Percentiles rank a stretch among this genome's conserved stretches.
Conservation (phyloP, 2,329 filamentous ascomycete species). For the Trichothecium sympodiale region DNA sequence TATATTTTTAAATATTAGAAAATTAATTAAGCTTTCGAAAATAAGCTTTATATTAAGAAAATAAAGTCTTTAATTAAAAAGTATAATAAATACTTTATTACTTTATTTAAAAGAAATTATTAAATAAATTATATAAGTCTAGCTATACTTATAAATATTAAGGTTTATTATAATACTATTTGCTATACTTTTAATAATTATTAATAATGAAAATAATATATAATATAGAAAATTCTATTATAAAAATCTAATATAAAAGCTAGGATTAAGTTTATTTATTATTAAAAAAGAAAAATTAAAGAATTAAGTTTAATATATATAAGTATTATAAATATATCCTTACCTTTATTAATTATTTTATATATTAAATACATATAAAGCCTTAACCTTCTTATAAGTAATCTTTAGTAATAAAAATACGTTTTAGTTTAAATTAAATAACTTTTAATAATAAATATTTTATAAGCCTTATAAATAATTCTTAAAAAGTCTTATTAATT, state of each 20-base stretch:
- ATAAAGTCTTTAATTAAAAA: neutral
- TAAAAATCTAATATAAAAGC: neutral
- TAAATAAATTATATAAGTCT: neutral
- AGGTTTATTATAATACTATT: no score
- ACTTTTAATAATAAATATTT: no score
- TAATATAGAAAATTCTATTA: neutral
- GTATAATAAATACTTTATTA: constrained; percentile 2
- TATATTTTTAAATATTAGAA: neutral
- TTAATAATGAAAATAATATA: neutral
- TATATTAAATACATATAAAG: neutral
- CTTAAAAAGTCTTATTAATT: no score
- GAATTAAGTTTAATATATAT: constrained; percentile 1
- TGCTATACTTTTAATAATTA: neutral
- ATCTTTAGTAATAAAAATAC: neutral
- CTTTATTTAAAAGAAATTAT: neutral
- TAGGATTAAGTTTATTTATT: constrained; percentile 1
- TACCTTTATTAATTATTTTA: neutral
- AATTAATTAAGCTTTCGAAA: neutral
- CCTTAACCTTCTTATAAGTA: neutral
- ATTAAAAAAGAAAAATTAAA: neutral
- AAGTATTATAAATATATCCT: neutral
- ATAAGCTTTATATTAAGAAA: neutral
- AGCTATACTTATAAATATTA: constrained; percentile 1
- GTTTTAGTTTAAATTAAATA: neutral
- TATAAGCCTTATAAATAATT: no score